Conservation (phyloP, 2,329 filamentous ascomycete species). For the Penicillium decumbens region DNA sequence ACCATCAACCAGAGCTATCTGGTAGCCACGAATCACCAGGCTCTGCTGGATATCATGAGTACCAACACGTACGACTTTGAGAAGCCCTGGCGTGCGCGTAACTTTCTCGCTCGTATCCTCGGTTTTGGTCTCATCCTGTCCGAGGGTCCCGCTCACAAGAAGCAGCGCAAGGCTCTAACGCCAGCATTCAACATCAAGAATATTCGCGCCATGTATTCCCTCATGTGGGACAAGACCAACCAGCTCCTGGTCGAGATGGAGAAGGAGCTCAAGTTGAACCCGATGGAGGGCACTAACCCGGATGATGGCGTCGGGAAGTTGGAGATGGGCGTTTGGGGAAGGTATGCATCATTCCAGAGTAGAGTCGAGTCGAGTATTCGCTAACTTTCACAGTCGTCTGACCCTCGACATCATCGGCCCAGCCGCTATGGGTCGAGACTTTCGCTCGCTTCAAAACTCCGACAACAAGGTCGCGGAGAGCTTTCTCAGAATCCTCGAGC, state of each 20-base stretch:
- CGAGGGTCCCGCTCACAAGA: constrained; percentile 49
- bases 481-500: constrained; percentile 50
- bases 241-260: constrained; percentile 34
- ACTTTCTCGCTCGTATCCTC: constrained; percentile 47
- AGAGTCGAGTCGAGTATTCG: no score
- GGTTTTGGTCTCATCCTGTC: constrained; percentile 50
- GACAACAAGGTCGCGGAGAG: constrained; percentile 51
- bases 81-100: constrained; percentile 45
- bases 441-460: constrained; percentile 49
- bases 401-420: constrained; percentile 47
- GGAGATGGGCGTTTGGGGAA: constrained; percentile 36
- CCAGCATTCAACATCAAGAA: constrained; percentile 38
- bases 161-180: constrained; percentile 40
- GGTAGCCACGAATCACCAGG: constrained; percentile 34
- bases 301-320: constrained; percentile 27
- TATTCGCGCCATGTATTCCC: constrained; percentile 32
- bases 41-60: constrained; percentile 50
- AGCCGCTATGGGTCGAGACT: constrained; percentile 32
- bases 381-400: constrained; percentile 37
- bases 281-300: constrained; percentile 25
- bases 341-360: constrained; percentile 12
- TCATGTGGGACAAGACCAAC: constrained; percentile 39
- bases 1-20: constrained; percentile 40
- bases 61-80: constrained; percentile 53
- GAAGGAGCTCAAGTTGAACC: constrained; percentile 25